Conservation (phyloP, 352 stramenopile species). For the Phytophthora pini region DNA sequence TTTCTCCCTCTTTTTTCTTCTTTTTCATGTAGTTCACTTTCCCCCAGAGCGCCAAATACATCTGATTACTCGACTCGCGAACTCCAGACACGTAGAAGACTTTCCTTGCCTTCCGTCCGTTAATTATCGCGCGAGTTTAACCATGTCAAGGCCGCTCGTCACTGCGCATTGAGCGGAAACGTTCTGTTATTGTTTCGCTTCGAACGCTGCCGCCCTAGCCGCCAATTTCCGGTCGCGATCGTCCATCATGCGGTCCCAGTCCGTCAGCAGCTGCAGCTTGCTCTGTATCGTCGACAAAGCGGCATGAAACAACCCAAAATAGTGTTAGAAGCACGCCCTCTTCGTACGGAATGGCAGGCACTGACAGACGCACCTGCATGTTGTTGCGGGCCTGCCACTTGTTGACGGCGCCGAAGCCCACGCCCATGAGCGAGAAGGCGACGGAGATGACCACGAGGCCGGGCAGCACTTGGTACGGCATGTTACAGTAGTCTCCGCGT, state of each 20-base stretch:
- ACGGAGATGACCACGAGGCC: conserved; percentile 78
- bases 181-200: conserved; percentile 40
- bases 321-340: conserved; percentile 8
- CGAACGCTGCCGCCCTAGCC: conserved; percentile 42
- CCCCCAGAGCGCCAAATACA: conserved; percentile 8
- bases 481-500: conserved; percentile 31
- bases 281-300: conserved; percentile 39
- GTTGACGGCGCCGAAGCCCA: conserved; percentile 76
- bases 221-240: conserved; percentile 75
- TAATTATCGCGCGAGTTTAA: not conserved
- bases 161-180: conserved; percentile 1
- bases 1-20: conserved; percentile 14
- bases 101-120: no score
- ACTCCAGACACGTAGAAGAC: not conserved
- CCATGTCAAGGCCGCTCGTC: conserved; percentile 10
- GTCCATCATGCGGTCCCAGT: conserved; percentile 88
- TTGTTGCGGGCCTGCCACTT: conserved; percentile 73
- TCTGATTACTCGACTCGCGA: not conserved
- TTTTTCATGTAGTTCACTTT: conserved; percentile 21
- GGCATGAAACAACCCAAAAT: not conserved
- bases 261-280: conserved; percentile 79
- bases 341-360: not conserved
- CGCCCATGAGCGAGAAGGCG: conserved; percentile 83
- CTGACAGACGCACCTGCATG: conserved; percentile 59
- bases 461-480: conserved; percentile 89